Evolutionary conservation across 371 early-diverging fungal genomes (phyloP).

Genomic region (Lichtheimia corymbifera): DNA sequence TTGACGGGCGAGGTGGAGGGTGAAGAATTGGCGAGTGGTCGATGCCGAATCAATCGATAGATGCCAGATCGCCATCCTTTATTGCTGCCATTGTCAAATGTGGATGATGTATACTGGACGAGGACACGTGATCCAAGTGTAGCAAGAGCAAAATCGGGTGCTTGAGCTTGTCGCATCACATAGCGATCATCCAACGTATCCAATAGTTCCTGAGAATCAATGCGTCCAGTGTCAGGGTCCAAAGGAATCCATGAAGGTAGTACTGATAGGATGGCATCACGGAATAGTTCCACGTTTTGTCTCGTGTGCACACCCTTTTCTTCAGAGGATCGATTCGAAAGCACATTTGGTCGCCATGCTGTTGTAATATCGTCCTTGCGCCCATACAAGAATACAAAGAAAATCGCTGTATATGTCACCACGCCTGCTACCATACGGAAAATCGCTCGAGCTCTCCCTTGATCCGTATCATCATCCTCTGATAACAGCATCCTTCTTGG

Average conservation of each 20-base stretch:
- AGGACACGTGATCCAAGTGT: constrained; percentile 67
- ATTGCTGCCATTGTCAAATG: constrained; percentile 22
- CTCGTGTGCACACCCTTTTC: too few relatives aligned
- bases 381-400: neutral
- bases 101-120: constrained; percentile 54
- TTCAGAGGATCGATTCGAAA: too few relatives aligned
- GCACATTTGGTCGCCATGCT: too few relatives aligned
- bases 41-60: neutral
- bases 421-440: neutral
- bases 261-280: too few relatives aligned
- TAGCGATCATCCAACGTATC: too few relatives aligned
- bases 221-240: too few relatives aligned
- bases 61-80: neutral
- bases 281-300: too few relatives aligned
- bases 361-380: too few relatives aligned
- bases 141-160: constrained; percentile 66
- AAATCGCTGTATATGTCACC: neutral
- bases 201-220: too few relatives aligned
- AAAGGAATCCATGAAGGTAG: too few relatives aligned
- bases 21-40: too few relatives aligned
- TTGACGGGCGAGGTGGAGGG: constrained; percentile 28
- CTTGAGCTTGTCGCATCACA: too few relatives aligned
- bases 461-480: neutral
- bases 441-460: neutral
- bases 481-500: neutral